These are phyloP conservation scores for Backusella circina DNA, from an alignment of 192 early-diverging fungal species.

Conservation along the genomic window DNA sequence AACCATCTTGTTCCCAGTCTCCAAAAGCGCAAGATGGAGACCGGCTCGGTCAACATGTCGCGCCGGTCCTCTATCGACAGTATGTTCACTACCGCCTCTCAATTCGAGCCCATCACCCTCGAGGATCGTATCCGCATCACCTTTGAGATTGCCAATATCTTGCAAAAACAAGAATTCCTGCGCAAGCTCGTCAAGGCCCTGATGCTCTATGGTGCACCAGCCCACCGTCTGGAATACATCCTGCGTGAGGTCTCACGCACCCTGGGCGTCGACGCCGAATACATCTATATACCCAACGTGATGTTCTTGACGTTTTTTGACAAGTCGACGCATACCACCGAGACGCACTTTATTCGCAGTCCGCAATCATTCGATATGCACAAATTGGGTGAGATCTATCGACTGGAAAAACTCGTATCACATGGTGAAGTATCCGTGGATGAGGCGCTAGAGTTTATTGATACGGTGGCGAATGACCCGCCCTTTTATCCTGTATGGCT, in stretches of 20 bases:
- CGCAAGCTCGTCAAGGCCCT: constrained; percentile 56
- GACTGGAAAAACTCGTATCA: constrained; percentile 56
- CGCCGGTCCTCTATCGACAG: constrained; percentile 25
- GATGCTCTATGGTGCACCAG: constrained; percentile 66
- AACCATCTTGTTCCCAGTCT: constrained; percentile 25
- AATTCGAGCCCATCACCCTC: constrained; percentile 30
- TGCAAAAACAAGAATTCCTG: constrained; percentile 66
- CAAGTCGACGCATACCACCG: constrained; percentile 63
- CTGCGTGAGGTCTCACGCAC: constrained; percentile 57
- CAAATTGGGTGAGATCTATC: constrained; percentile 58
- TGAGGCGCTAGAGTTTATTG: constrained; percentile 59
- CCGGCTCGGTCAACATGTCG: constrained; percentile 8
- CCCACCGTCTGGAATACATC: constrained; percentile 64
- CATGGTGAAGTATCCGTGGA: constrained; percentile 58
- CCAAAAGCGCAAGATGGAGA: constrained; percentile 13
- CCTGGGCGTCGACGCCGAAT: constrained; percentile 59
- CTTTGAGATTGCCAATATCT: constrained; percentile 60
- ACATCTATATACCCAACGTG: constrained; percentile 64
- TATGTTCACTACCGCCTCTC: constrained; percentile 23
- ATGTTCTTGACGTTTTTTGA: constrained; percentile 73
- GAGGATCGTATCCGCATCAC: constrained; percentile 49
- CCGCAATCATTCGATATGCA: constrained; percentile 64
- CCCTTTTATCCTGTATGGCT: constrained; percentile 56
- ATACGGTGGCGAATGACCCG: constrained; percentile 50
- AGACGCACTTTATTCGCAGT: constrained; percentile 66